Base-by-base conservation (phyloP, 169 alveolate genomes). In the Plasmodium fragile region DNA sequence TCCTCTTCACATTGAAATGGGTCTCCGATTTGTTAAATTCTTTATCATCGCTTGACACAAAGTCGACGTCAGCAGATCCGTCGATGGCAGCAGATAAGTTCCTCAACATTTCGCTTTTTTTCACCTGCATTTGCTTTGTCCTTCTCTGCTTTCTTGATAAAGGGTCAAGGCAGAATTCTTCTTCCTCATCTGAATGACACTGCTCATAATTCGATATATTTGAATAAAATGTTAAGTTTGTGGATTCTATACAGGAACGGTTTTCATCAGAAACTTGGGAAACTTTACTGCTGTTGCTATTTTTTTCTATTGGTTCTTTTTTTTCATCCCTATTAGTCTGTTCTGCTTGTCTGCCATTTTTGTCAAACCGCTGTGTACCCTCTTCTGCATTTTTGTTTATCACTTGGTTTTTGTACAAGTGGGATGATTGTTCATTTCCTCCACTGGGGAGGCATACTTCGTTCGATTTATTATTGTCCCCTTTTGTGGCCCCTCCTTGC, bases 201-300 rank as follows among this genome's bases (percentile, higher is more conserved):
- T 73, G 41, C 36, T 28, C 83, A 32, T 34, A 49, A 73, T 73
- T 39, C 10, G 93, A 73, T 11, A 84, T 71, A 30, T 84, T 84
- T 0, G 93, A 84, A 84, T 84, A 52, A 34, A 84, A 84, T n/a
- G 93, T 84, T 84, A 84, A 45, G 28, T 84, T 72, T 13, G 85
- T 72, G 3, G 93, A 84, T 45, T 72, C 80, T 13, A 53, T 73
- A 43, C 73, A 81, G n/a, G 93, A 72, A 4, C 16, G 22, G 10
- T 18, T 84, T 30, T 84, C 93, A 72, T 84, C 85, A 2, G 92
- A 82, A 65, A 18, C 65, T 69, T 69, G 36, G 18, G 82, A n/a
- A n/a, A 25, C 13, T 82, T 82, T 18, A 4, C 59, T 69, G 52
- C 45, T 82, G 45, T 10, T 25, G 41, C 22, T n/a, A 25, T 71